Conservation (phyloP, 495 filamentous ascomycete genomes). For the Paragyromitra xinjiangensis region DNA sequence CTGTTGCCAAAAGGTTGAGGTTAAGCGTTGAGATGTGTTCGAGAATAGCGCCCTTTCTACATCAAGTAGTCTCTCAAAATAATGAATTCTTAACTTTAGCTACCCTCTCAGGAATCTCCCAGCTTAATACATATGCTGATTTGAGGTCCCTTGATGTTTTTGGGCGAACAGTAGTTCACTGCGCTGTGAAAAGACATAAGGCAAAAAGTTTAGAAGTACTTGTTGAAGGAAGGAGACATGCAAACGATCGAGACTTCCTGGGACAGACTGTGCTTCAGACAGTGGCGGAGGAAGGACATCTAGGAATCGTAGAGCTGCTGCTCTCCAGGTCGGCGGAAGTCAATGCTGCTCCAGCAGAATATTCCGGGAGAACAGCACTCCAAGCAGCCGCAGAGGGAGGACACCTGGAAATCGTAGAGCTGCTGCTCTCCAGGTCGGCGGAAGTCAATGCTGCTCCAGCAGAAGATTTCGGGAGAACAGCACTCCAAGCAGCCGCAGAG, state of each 20-base stretch:
- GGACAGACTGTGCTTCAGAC: conserved; percentile 5
- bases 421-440: neutral
- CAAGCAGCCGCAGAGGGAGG: neutral
- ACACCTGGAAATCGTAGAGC: neutral
- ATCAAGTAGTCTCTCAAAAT: conserved; percentile 1
- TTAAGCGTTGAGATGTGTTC: neutral
- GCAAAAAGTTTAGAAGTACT: neutral
- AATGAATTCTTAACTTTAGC: neutral
- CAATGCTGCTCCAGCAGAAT: neutral
- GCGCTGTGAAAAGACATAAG: neutral
- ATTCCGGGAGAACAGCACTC: neutral
- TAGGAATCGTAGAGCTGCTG: neutral
- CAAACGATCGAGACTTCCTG: neutral
- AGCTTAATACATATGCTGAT: neutral
- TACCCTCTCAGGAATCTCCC: neutral
- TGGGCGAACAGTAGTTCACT: neutral
- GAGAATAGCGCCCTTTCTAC: conserved; percentile 4
- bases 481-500: neutral
- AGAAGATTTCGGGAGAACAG: neutral
- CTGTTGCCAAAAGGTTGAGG: neutral
- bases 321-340: neutral
- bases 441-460: neutral
- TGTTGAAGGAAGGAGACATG: neutral
- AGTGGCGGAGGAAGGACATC: neutral
- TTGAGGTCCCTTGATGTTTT: neutral